Conservation (phyloP, 1,284 basidiomycete species). For the Taiwanofungus camphoratus region DNA sequence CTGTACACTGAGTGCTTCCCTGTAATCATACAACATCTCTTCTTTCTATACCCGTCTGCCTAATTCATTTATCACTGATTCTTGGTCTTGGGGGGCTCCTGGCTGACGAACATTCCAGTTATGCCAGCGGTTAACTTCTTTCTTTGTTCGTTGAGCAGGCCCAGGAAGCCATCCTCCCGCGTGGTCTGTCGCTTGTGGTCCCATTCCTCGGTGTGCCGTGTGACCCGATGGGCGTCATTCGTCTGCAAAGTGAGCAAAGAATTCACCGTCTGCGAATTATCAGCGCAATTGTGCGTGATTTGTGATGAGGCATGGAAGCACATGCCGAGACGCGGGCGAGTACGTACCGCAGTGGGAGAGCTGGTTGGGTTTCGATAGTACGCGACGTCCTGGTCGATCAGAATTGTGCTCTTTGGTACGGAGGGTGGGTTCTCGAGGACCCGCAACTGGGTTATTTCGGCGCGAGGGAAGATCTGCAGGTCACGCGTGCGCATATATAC, state of each 20-base stretch:
- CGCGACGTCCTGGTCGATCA: conserved; percentile 45
- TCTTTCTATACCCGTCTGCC: no score
- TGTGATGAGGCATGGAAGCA: background rate
- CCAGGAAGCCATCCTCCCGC: conserved; percentile 40
- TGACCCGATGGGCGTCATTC: conserved; percentile 33
- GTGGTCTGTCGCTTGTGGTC: conserved; percentile 38
- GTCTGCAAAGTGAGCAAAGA: conserved; percentile 41
- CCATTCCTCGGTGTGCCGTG: conserved; percentile 43
- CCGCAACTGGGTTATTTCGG: conserved; percentile 39
- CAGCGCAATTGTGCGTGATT: background rate
- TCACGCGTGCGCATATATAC: background rate
- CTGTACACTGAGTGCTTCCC: background rate
- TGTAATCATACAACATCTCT: background rate
- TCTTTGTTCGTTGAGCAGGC: conserved; percentile 41
- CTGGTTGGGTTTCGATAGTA: conserved; percentile 38
- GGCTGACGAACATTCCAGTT: conserved; percentile 29
- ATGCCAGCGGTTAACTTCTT: conserved; percentile 39
- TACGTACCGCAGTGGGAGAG: conserved; percentile 36
- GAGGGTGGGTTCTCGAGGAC: conserved; percentile 37
- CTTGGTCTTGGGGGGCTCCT: conserved; percentile 18
- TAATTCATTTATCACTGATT: conserved; percentile 8
- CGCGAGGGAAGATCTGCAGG: conserved; percentile 37
- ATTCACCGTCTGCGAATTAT: conserved; percentile 32
- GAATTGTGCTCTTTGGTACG: conserved; percentile 33
- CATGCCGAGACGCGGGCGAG: background rate